phyloP scores from a whole-genome alignment of 306 rosid genomes.

The Neltuma alba region DNA sequence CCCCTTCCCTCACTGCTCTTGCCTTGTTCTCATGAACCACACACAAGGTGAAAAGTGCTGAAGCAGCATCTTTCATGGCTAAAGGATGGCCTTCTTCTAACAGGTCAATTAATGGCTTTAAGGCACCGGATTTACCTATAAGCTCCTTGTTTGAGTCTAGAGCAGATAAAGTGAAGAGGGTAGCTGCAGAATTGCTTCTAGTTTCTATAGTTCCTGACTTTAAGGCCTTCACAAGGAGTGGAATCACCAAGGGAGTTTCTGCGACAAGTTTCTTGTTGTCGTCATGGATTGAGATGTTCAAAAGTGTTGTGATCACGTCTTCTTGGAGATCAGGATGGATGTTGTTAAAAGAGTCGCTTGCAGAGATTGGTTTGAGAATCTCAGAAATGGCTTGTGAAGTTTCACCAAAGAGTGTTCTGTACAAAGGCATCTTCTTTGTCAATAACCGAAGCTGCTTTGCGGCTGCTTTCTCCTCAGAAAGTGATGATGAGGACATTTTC shows the following conservation, averaged over 20 bases:
- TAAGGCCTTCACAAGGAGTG: conserved; percentile 67
- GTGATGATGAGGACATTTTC: conserved; percentile 67
- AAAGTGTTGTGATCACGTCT: conserved; percentile 84
- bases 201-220: conserved; percentile 77
- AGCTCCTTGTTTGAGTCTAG: conserved; percentile 89
- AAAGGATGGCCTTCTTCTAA: conserved; percentile 82
- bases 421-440: conserved; percentile 82
- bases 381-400: conserved; percentile 64
- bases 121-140: conserved; percentile 79
- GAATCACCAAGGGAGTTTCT: conserved; percentile 76
- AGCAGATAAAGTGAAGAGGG: conserved; percentile 88
- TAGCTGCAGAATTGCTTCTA: conserved; percentile 86
- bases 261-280: conserved; percentile 86
- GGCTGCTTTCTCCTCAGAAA: conserved; percentile 71
- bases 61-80: conserved; percentile 84
- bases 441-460: conserved; percentile 83
- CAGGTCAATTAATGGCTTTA: conserved; percentile 68
- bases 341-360: conserved; percentile 40
- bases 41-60: conserved; percentile 81
- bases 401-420: conserved; percentile 78
- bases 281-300: conserved; percentile 86
- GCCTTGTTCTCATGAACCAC: conserved; percentile 79
- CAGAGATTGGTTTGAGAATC: conserved; percentile 70
- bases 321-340: conserved; percentile 68
- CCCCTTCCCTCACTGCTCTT: conserved; percentile 72